These are phyloP conservation scores for Pyrrhoderma noxium DNA, from an alignment of 1,284 basidiomycete species.

Conservation along the genomic window DNA sequence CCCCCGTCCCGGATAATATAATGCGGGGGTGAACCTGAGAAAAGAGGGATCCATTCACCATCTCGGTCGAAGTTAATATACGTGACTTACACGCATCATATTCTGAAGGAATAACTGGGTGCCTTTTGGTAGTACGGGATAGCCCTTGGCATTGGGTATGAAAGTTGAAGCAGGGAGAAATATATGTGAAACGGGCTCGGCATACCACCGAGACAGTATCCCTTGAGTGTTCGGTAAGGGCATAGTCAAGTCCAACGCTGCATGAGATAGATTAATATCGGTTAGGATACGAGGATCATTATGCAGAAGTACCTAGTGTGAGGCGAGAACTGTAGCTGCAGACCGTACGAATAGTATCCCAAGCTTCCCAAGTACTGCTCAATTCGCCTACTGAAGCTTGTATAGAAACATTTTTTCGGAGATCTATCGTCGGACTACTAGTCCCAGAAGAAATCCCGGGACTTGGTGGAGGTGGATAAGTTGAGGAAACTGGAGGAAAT, in stretches of 20 bases:
- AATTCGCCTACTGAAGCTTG: conserved; percentile 50
- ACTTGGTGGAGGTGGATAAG: conserved; percentile 21
- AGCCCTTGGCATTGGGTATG: conserved; percentile 94
- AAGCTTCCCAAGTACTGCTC: conserved; percentile 93
- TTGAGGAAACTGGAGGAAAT: conserved; percentile 32
- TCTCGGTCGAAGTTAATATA: neutral
- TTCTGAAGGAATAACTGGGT: conserved; percentile 85
- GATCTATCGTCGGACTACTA: neutral
- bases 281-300: neutral
- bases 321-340: conserved; percentile 84
- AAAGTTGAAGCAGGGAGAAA: conserved; percentile 88
- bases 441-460: neutral
- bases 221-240: conserved; percentile 73
- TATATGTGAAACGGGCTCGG: conserved; percentile 85
- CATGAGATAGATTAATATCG: neutral
- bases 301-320: conserved; percentile 57
- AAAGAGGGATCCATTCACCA: conserved; percentile 14
- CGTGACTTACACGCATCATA: conserved; percentile 66
- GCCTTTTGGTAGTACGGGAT: conserved; percentile 91
- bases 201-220: conserved; percentile 79
- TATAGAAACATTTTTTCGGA: conserved; percentile 11
- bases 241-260: conserved; percentile 85
- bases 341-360: conserved; percentile 87
- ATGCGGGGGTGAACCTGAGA: conserved; percentile 74
- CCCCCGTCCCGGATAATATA: conserved; percentile 65